These are phyloP conservation scores for Waltergamsia citrina DNA, from an alignment of 2,329 filamentous ascomycete species.

Conservation along the genomic window DNA sequence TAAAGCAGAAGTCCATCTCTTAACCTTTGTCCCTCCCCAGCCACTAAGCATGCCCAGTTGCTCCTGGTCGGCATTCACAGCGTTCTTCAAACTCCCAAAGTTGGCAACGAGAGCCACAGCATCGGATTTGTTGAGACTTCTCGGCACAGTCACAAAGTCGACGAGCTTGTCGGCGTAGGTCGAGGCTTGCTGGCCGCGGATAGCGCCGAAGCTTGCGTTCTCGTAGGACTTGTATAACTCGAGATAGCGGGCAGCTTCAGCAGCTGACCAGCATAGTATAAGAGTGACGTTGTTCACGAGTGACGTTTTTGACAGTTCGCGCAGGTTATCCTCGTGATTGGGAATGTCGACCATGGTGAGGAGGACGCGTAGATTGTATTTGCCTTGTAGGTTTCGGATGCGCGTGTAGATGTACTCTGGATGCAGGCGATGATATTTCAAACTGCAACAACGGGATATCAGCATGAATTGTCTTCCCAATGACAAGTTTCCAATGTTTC, in stretches of 20 bases:
- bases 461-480: too few relatives aligned
- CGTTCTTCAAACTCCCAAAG: slow-evolving; percentile 81
- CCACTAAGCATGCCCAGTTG: slow-evolving; percentile 77
- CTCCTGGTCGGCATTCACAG: slow-evolving; percentile 80
- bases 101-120: slow-evolving; percentile 82
- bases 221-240: slow-evolving; percentile 95
- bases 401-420: slow-evolving; percentile 97
- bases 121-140: slow-evolving; percentile 90
- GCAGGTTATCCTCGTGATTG: slow-evolving; percentile 83
- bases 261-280: slow-evolving; percentile 87
- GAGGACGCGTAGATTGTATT: slow-evolving; percentile 78
- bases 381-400: slow-evolving; percentile 73
- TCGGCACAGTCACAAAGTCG: slow-evolving; percentile 85
- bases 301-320: slow-evolving; percentile 86
- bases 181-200: slow-evolving; percentile 75
- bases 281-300: slow-evolving; percentile 88
- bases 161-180: slow-evolving; percentile 80
- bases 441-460: too few relatives aligned
- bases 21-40: slow-evolving; percentile 94
- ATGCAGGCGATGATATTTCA: slow-evolving; percentile 96
- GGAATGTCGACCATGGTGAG: slow-evolving; percentile 90
- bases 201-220: slow-evolving; percentile 69
- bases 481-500: too few relatives aligned
- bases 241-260: slow-evolving; percentile 87
- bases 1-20: slow-evolving; percentile 72